A percentile compares a stretch with the other conserved stretches of the same genome.
phyloP scores from a whole-genome alignment of 2,329 filamentous ascomycete genomes.

The Byssochlamys sp. region DNA sequence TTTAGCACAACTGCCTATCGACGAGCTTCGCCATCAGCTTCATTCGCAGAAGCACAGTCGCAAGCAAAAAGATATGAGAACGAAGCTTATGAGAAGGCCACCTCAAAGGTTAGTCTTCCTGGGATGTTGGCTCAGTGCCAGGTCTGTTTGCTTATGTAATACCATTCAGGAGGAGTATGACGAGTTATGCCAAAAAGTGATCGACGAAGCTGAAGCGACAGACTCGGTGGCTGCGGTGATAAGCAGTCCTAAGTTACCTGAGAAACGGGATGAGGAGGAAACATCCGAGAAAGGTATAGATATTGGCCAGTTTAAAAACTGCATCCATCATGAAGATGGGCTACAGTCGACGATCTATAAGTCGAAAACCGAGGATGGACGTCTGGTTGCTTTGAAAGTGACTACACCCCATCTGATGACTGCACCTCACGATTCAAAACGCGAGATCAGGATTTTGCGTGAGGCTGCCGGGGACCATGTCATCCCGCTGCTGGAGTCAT shows the following conservation, averaged over 20 bases:
- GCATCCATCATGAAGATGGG: conserved; percentile 53
- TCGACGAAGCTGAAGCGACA: conserved; percentile 22
- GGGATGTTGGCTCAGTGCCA: not conserved
- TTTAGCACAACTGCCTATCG: conserved; percentile 42
- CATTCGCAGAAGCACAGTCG: conserved; percentile 40
- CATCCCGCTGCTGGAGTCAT: conserved; percentile 62
- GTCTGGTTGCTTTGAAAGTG: conserved; percentile 68
- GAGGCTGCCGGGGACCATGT: conserved; percentile 49
- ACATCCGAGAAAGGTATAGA: conserved; percentile 23
- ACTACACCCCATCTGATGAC: conserved; percentile 64
- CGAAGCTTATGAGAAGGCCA: conserved; percentile 29
- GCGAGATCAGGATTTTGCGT: conserved; percentile 67
- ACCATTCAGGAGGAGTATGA: conserved; percentile 48
- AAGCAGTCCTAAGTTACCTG: conserved; percentile 13
- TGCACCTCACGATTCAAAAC: conserved; percentile 70
- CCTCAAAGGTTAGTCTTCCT: conserved; percentile 24
- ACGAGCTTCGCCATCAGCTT: conserved; percentile 34
- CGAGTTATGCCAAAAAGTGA: conserved; percentile 30
- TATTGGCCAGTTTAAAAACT: conserved; percentile 50
- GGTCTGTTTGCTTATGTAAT: conserved; percentile 12
- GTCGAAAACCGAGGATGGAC: conserved; percentile 38
- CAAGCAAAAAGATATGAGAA: conserved; percentile 57
- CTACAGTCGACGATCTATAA: conserved; percentile 78
- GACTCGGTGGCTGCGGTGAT: conserved; percentile 13
- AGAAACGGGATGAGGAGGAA: conserved; percentile 14